A percentile compares a stretch with the other conserved stretches of the same genome.
These are phyloP conservation scores for Scheffersomyces parashehatae DNA, from an alignment of 1,139 yeast species.

Conservation along the genomic window DNA sequence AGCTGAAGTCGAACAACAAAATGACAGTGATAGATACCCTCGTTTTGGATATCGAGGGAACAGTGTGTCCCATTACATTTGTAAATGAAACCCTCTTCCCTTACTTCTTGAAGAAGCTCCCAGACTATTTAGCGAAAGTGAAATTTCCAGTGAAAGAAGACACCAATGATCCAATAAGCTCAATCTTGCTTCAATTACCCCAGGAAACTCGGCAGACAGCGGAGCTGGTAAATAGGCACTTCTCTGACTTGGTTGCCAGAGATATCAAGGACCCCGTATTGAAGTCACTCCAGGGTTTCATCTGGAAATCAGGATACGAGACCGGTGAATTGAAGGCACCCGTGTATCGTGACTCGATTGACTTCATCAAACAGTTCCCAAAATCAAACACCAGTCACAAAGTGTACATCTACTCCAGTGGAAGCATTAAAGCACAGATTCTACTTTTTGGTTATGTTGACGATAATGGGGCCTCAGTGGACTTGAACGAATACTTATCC, in stretches of 20 bases:
- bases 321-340: constrained; percentile 78
- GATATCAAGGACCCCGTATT: constrained; percentile 80
- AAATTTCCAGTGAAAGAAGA: constrained; percentile 1
- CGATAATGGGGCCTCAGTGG: constrained; percentile 28
- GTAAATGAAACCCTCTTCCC: constrained; percentile 73
- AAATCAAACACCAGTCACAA: constrained; percentile 17
- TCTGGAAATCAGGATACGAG: constrained; percentile 82
- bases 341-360: constrained; percentile 70
- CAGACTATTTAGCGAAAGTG: constrained; percentile 38
- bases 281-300: constrained; percentile 77
- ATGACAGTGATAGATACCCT: constrained; percentile 6
- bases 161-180: constrained; percentile 17
- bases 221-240: constrained; percentile 41
- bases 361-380: constrained; percentile 46
- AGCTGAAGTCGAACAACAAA: no score
- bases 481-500: constrained; percentile 53
- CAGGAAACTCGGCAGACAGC: constrained; percentile 22
- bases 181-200: constrained; percentile 49
- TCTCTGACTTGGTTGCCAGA: constrained; percentile 54
- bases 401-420: constrained; percentile 86
- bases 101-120: constrained; percentile 43
- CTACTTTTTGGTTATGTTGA: constrained; percentile 68
- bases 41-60: constrained; percentile 76
- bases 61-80: constrained; percentile 85
- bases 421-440: constrained; percentile 84